These are phyloP conservation scores for Plasmodium falciparum DNA, from an alignment of 169 alveolate genomes.

Conservation along the genomic window DNA sequence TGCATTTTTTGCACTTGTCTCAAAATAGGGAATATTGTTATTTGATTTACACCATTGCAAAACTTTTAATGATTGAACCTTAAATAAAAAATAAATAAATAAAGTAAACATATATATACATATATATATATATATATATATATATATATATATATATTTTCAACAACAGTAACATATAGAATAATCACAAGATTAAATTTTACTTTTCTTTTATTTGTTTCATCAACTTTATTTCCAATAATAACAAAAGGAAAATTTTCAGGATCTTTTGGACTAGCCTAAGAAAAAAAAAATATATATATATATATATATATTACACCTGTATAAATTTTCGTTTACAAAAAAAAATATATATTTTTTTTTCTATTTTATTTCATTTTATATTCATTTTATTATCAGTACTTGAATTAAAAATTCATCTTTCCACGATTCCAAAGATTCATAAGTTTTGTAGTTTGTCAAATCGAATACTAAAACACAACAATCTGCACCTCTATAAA, in stretches of 20 bases:
- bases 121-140: too few species aligned
- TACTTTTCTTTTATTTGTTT: constrained; percentile 93
- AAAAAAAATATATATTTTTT: neutral
- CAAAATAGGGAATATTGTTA: constrained; percentile 94
- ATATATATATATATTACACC: neutral
- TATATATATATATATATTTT: neutral
- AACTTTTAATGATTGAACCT: constrained; percentile 93
- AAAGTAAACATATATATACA: neutral
- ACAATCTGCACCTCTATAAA: constrained; percentile 99
- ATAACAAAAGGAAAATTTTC: constrained; percentile 97
- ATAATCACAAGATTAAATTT: neutral
- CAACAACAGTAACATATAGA: neutral
- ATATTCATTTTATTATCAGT: neutral
- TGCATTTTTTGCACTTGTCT: constrained; percentile 97
- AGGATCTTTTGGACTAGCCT: constrained; percentile 95
- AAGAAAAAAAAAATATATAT: neutral
- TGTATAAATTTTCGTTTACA: neutral
- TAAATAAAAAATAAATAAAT: constrained; percentile 5
- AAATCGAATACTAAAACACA: constrained; percentile 98
- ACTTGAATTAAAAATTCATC: constrained; percentile 96
- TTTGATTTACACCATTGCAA: constrained; percentile 94
- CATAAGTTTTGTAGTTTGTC: constrained; percentile 93
- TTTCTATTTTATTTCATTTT: neutral
- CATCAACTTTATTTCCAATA: constrained; percentile 98
- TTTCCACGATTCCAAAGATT: constrained; percentile 96